Evolutionary conservation across 345 rosid genomes (phyloP), one percentile per base, ranked within the genome.

Genomic region (Turritis glabra): DNA sequence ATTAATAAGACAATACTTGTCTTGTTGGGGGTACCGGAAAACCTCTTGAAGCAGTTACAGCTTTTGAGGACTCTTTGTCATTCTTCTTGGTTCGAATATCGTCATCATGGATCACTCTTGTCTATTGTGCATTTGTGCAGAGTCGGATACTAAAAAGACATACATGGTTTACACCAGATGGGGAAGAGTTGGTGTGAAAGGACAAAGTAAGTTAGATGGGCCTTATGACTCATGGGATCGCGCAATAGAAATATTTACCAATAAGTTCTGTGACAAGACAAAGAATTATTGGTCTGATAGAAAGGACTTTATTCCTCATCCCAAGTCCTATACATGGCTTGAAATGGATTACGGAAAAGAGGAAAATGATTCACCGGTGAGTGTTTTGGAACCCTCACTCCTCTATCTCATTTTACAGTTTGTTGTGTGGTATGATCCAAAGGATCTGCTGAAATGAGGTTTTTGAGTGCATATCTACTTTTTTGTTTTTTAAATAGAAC

Each of bases 171-270:
- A 85, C 77, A 73, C 56, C 54, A 89, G 92, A 84, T 93, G 98
- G 98, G 97, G 98, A 17, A 87, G 98, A 81, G 96, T 91, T 75
- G 97, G 98, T 48, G 80, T 85, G 18, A 88, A 84, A 82, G 98
- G 97, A 73, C 98, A 87, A 81, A 85, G 81, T 73, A 93, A 90
- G 67, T 13, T 87, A 74, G 81, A 74, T 61, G 97, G 96, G 29
- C 96, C 97, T 67, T 86, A 55, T 71, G 80, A 84, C 78, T 79
- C 86, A 19, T 80, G 21, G 30, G 84, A 84, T 62, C 50, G 46
- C 64, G 97, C 96, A 64, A 74, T 85, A 75, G 29, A 62, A 5
- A 85, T 84, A 77, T 93, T 93, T 69, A 77, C 77, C 63, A 55
- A 67, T 50, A 91, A 91, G 83, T 93, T 93, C 80, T 74, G 33